Conservation (phyloP, 495 filamentous ascomycete species). For the Annulohypoxylon stygium region DNA sequence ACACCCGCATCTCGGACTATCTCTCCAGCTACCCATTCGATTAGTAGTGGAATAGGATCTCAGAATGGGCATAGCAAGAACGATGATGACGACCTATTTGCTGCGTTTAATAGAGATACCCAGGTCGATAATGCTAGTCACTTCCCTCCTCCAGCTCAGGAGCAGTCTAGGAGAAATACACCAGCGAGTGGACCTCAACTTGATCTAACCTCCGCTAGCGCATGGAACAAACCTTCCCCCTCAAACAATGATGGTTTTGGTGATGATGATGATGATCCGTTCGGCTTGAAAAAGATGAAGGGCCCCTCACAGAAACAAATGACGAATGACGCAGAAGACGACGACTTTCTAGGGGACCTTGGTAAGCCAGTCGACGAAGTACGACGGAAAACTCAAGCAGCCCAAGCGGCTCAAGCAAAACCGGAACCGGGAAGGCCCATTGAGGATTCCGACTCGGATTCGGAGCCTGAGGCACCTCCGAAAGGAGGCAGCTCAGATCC, state of each 20-base stretch:
- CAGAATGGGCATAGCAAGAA: conserved; percentile 53
- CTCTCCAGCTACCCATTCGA: conserved; percentile 42
- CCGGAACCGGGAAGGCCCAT: conserved; percentile 61
- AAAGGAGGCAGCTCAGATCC: conserved; percentile 63
- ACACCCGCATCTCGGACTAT: conserved; percentile 56
- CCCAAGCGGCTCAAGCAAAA: conserved; percentile 57
- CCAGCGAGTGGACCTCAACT: conserved; percentile 43
- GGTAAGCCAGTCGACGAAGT: conserved; percentile 89
- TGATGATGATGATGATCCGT: conserved; percentile 81
- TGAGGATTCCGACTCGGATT: conserved; percentile 60
- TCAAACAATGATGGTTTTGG: conserved; percentile 48
- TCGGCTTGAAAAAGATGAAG: conserved; percentile 80
- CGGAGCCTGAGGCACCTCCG: conserved; percentile 52
- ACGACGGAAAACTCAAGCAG: conserved; percentile 54
- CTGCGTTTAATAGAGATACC: conserved; percentile 69
- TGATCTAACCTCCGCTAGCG: conserved; percentile 48
- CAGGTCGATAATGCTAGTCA: conserved; percentile 71
- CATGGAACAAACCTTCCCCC: conserved; percentile 42
- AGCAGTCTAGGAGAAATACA: conserved; percentile 43
- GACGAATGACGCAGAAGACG: conserved; percentile 72
- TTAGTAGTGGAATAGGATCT: conserved; percentile 41
- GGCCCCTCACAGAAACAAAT: conserved; percentile 50
- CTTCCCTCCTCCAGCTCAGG: conserved; percentile 65
- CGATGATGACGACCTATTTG: conserved; percentile 71
- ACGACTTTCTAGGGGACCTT: conserved; percentile 90